Conservation (phyloP, 345 rosid species). For the Acer yangbiense region DNA sequence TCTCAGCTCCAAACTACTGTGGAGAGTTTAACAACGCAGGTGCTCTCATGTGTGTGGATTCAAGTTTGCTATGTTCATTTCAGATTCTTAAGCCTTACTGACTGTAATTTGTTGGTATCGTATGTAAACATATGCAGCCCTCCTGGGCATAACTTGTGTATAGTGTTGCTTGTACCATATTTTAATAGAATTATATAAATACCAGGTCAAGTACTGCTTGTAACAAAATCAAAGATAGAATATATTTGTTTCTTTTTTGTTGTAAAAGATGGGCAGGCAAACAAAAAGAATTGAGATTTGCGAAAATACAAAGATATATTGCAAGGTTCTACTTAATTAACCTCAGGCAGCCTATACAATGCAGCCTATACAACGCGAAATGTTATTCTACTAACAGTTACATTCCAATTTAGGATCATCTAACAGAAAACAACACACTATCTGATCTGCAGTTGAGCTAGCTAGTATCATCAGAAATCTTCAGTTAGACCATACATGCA, state of each 20-base stretch:
- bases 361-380: background rate
- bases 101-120: background rate
- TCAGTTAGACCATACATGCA: slow-evolving; percentile 95
- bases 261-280: background rate
- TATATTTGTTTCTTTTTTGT: too few species aligned
- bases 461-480: background rate
- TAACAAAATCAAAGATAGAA: too few species aligned
- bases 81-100: slow-evolving; percentile 41
- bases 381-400: slow-evolving; percentile 12
- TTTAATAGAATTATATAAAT: background rate
- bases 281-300: background rate
- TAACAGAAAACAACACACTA: slow-evolving; percentile 14
- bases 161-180: background rate
- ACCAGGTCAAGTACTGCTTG: too few species aligned
- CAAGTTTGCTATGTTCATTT: slow-evolving; percentile 49
- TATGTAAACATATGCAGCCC: too few species aligned
- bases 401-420: slow-evolving; percentile 5
- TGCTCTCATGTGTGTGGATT: slow-evolving; percentile 49
- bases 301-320: background rate
- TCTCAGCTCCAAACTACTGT: slow-evolving; percentile 56
- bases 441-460: slow-evolving; percentile 4
- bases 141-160: background rate
- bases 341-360: slow-evolving; percentile 14
- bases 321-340: background rate
- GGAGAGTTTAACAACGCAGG: slow-evolving; percentile 55